These are phyloP conservation scores for Breynia disticha DNA, from an alignment of 441 rosid genomes.

Conservation along the genomic window DNA sequence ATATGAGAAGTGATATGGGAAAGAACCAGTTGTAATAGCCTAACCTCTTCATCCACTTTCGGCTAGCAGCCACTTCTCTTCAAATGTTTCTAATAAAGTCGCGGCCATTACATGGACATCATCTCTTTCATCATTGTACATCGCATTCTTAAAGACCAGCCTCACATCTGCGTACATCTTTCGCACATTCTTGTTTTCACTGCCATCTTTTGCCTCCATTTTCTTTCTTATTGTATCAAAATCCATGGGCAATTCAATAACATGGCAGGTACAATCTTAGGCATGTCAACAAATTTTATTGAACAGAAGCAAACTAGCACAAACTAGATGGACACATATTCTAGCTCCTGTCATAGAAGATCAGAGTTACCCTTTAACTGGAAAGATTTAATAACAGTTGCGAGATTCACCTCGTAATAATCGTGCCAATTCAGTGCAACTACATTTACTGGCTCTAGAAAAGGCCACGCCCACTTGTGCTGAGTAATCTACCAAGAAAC, in stretches of 20 bases:
- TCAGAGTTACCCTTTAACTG: background rate
- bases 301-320: background rate
- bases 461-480: slow-evolving; percentile 97
- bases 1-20: too few species aligned
- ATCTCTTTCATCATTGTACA: slow-evolving; percentile 74
- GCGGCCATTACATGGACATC: slow-evolving; percentile 93
- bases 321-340: too few species aligned
- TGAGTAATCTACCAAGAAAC: slow-evolving; percentile 53
- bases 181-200: slow-evolving; percentile 81
- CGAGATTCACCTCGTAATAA: slow-evolving; percentile 44
- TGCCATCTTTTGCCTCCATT: slow-evolving; percentile 88
- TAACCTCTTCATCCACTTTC: slow-evolving; percentile 71
- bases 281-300: background rate
- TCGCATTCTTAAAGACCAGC: slow-evolving; percentile 91
- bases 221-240: slow-evolving; percentile 74
- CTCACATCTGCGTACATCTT: slow-evolving; percentile 94
- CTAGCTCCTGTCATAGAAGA: background rate
- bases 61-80: slow-evolving; percentile 92
- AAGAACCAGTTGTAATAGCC: background rate
- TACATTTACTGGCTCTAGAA: slow-evolving; percentile 90
- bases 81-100: slow-evolving; percentile 72
- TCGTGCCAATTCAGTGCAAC: slow-evolving; percentile 80
- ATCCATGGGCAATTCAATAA: slow-evolving; percentile 98
- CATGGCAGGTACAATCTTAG: slow-evolving; percentile 17
- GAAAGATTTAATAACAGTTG: background rate